Percentiles rank a stretch among this genome's conserved stretches.
Conservation (phyloP, 2,329 filamentous ascomycete genomes). For the Aspergillus sp. region DNA sequence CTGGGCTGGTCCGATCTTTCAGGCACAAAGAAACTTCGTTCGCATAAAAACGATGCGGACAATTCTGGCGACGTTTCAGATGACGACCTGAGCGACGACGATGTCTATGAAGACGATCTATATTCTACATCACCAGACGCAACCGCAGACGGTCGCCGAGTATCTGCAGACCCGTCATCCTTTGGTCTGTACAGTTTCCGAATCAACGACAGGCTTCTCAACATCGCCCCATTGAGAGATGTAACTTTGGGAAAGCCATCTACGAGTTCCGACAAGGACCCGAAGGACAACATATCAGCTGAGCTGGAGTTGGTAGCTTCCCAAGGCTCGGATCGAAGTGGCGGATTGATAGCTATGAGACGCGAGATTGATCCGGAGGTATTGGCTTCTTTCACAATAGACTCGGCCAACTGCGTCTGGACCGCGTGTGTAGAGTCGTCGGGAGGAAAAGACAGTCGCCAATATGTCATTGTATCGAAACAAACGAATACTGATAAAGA, state of each 20-base stretch:
- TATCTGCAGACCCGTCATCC: constrained; percentile 18
- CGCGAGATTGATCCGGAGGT: constrained; percentile 72
- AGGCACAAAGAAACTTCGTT: constrained; percentile 58
- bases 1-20: constrained; percentile 72
- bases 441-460: constrained; percentile 56
- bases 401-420: constrained; percentile 76
- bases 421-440: constrained; percentile 57
- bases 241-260: constrained; percentile 64
- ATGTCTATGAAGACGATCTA: constrained; percentile 55
- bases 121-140: constrained; percentile 37
- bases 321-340: constrained; percentile 54
- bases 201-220: constrained; percentile 72
- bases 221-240: constrained; percentile 75
- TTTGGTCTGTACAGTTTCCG: constrained; percentile 66
- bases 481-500: constrained; percentile 63
- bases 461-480: constrained; percentile 81
- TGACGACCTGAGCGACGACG: constrained; percentile 55
- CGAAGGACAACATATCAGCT: constrained; percentile 35
- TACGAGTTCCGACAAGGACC: constrained; percentile 47
- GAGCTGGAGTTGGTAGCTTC: constrained; percentile 53
- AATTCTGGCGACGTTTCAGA: constrained; percentile 57
- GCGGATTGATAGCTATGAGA: constrained; percentile 74
- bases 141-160: constrained; percentile 14
- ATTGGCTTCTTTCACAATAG: constrained; percentile 67
- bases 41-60: constrained; percentile 54